Percentiles rank a stretch among this genome's conserved stretches.
Conservation (phyloP, 176 grass and related monocot species). For the Phoenix dactylifera region DNA sequence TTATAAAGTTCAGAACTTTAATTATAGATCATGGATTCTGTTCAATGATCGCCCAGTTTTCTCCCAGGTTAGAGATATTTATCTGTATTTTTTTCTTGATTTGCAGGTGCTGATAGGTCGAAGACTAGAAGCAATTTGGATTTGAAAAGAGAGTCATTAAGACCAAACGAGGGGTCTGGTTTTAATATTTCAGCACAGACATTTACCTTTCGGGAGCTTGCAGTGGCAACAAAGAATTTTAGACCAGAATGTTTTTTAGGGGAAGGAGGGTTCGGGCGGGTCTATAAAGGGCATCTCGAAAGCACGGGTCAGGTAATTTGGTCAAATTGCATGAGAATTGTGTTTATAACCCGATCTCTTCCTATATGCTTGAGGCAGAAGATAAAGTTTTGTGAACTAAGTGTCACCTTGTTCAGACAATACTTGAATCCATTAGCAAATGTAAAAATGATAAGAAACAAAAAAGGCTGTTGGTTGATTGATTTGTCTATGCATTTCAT, state of each 20-base stretch:
- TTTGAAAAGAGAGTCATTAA: not conserved
- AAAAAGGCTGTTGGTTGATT: too few species aligned
- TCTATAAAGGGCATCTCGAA: constrained; percentile 68
- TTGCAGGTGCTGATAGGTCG: constrained; percentile 24
- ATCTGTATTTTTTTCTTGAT: constrained; percentile 6
- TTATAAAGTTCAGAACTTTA: too few species aligned
- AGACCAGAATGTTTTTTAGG: constrained; percentile 63
- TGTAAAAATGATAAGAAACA: too few species aligned
- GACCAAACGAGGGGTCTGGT: not conserved
- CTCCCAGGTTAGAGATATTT: not conserved
- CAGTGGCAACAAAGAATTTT: constrained; percentile 51
- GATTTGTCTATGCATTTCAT: too few species aligned
- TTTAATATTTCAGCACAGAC: constrained; percentile 57
- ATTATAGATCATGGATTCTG: too few species aligned
- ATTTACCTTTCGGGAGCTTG: constrained; percentile 76
- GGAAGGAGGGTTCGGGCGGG: constrained; percentile 71
- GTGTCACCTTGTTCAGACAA: too few species aligned
- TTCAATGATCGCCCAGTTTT: not conserved
- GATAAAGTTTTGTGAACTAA: too few species aligned
- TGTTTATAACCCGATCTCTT: too few species aligned
- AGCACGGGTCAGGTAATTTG: constrained; percentile 58
- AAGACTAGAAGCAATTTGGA: not conserved
- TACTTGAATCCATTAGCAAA: too few species aligned
- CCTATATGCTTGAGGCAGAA: too few species aligned
- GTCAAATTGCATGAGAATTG: not conserved